Evolutionary conservation across 2,329 filamentous ascomycete genomes (phyloP).

Genomic region (Monosporascus sp.): DNA sequence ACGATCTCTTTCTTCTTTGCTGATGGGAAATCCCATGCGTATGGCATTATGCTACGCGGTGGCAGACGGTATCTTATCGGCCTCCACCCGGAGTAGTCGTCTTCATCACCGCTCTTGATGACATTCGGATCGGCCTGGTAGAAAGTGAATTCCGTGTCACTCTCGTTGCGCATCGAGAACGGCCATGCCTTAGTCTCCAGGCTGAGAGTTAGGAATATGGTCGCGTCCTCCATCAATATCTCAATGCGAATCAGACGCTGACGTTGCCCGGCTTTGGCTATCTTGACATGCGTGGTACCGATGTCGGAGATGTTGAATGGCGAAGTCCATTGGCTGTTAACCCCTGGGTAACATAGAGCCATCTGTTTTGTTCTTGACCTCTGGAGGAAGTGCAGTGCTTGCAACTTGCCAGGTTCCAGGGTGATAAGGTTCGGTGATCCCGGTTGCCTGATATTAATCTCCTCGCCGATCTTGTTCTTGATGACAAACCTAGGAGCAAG

Average conservation of each 20-base stretch:
- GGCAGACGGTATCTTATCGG: constrained; percentile 90
- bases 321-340: constrained; percentile 96
- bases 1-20: constrained; percentile 95
- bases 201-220: constrained; percentile 86
- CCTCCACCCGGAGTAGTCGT: constrained; percentile 83
- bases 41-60: constrained; percentile 96
- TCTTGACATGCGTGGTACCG: constrained; percentile 87
- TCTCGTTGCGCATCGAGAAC: constrained; percentile 98
- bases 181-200: constrained; percentile 95
- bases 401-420: constrained; percentile 70
- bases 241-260: constrained; percentile 86
- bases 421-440: constrained; percentile 82
- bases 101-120: constrained; percentile 70
- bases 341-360: constrained; percentile 84
- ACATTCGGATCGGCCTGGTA: constrained; percentile 91
- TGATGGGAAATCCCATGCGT: constrained; percentile 97
- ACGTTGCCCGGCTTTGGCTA: constrained; percentile 83
- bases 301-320: constrained; percentile 97
- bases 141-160: constrained; percentile 93
- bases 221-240: constrained; percentile 86
- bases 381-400: constrained; percentile 86
- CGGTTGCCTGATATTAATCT: constrained; percentile 84
- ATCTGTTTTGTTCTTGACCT: constrained; percentile 80
- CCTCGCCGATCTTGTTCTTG: constrained; percentile 86
- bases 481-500: constrained; percentile 88